Evolutionary conservation across 345 rosid genomes (phyloP).

Genomic region (Syzygium jambos): DNA sequence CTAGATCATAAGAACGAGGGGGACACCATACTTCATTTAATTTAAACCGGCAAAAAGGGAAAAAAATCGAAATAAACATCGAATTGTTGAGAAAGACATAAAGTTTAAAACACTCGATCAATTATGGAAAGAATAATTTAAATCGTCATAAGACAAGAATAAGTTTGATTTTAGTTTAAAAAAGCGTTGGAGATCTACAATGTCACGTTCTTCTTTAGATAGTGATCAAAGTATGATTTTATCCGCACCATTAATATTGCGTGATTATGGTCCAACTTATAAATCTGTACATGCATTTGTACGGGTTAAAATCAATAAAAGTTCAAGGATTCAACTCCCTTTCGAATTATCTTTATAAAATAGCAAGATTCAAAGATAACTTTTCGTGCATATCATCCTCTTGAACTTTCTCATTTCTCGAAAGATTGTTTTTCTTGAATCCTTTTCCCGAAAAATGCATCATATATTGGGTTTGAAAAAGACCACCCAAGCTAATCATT

Average conservation of each 20-base stretch:
- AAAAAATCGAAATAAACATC: not conserved
- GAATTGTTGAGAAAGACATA: not conserved
- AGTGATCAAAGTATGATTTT: not conserved
- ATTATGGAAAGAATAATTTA: rapidly evolving
- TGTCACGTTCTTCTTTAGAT: not conserved
- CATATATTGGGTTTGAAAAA: not conserved
- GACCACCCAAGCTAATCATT: not conserved
- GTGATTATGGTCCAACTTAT: not conserved
- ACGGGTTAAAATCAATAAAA: too few species aligned
- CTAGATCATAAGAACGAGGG: not conserved
- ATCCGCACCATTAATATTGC: not conserved
- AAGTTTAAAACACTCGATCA: not conserved
- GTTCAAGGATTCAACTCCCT: not conserved
- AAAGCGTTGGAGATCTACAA: not conserved
- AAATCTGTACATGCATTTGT: rapidly evolving
- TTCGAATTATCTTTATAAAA: not conserved
- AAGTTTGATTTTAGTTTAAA: not conserved
- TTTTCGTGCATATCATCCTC: rapidly evolving
- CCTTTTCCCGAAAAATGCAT: not conserved
- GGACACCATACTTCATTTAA: not conserved
- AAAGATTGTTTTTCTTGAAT: not conserved
- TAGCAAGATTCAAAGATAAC: not conserved
- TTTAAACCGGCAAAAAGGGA: not conserved
- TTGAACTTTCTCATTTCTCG: not conserved
- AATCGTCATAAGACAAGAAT: rapidly evolving